These are phyloP conservation scores for Pelargonium australe DNA, from an alignment of 441 rosid species.

Conservation along the genomic window DNA sequence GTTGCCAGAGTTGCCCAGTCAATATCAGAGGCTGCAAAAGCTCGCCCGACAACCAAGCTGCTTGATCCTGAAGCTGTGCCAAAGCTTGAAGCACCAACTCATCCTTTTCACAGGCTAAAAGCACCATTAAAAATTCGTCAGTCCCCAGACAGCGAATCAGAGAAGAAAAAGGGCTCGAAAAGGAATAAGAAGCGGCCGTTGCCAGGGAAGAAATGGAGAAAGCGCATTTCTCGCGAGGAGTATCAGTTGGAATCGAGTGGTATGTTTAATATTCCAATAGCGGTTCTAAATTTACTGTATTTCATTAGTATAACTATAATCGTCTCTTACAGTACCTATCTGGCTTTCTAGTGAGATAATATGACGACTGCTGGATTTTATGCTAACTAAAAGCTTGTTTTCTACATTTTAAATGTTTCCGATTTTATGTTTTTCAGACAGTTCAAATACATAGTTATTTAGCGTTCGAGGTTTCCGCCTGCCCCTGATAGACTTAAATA, in stretches of 20 bases:
- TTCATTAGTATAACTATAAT: too few relatives aligned
- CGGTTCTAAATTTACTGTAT: not conserved
- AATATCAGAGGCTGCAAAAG: slow-evolving; percentile 60
- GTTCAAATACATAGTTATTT: not conserved
- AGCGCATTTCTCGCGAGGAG: slow-evolving; percentile 55
- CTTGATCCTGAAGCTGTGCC: slow-evolving; percentile 68
- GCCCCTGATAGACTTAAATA: not conserved
- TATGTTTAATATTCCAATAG: slow-evolving; percentile 30
- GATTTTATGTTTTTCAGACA: not conserved
- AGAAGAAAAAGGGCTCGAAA: slow-evolving; percentile 34
- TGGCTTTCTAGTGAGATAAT: not conserved
- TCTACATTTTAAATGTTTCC: not conserved
- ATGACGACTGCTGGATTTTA: not conserved
- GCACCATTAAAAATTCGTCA: slow-evolving; percentile 39
- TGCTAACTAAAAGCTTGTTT: not conserved
- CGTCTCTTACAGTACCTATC: not conserved
- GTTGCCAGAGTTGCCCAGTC: slow-evolving; percentile 55
- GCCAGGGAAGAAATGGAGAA: slow-evolving; percentile 84
- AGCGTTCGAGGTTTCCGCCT: not conserved
- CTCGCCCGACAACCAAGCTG: slow-evolving; percentile 78
- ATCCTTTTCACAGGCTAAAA: slow-evolving; percentile 71
- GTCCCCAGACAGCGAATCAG: slow-evolving; percentile 41
- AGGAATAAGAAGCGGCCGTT: slow-evolving; percentile 69
- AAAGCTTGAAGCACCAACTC: slow-evolving; percentile 74
- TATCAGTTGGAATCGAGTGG: slow-evolving; percentile 44